Conservation (phyloP, 257 asterid genomes). For the Solanum rostratum region DNA sequence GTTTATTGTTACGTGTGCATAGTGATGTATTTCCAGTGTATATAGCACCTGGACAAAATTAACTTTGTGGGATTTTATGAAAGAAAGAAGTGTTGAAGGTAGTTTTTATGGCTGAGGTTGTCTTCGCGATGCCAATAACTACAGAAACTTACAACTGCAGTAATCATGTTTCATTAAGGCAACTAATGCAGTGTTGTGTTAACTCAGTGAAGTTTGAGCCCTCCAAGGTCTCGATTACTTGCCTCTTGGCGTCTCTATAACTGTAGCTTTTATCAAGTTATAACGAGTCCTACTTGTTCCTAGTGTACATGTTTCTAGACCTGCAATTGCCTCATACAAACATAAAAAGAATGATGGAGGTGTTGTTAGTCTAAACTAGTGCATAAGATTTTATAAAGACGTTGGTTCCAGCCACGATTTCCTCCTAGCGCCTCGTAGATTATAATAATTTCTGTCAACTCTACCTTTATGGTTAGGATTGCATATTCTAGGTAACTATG, state of each 20-base stretch:
- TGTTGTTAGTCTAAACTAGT: neutral
- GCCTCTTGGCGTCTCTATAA: neutral
- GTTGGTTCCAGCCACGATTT: neutral
- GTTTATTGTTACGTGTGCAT: conserved; percentile 32
- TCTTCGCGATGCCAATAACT: neutral
- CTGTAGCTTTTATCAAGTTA: neutral
- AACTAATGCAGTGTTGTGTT: neutral
- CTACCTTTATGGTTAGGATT: neutral
- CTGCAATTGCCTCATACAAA: neutral
- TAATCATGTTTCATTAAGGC: neutral
- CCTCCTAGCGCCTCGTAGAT: neutral
- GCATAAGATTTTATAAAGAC: neutral
- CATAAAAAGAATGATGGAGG: neutral
- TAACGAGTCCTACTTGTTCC: neutral
- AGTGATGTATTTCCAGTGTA: conserved; percentile 21
- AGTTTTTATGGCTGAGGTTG: neutral
- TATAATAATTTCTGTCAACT: neutral
- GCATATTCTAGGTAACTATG: neutral
- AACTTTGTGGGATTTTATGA: neutral
- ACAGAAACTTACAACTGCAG: neutral
- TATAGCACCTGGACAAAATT: neutral
- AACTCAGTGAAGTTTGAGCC: neutral
- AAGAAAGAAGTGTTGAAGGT: neutral
- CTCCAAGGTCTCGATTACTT: neutral
- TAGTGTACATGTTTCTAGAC: neutral